Percentiles rank a stretch among this genome's conserved stretches.
phyloP scores from a whole-genome alignment of 257 asterid species.

The Gynochthodes officinalis region DNA sequence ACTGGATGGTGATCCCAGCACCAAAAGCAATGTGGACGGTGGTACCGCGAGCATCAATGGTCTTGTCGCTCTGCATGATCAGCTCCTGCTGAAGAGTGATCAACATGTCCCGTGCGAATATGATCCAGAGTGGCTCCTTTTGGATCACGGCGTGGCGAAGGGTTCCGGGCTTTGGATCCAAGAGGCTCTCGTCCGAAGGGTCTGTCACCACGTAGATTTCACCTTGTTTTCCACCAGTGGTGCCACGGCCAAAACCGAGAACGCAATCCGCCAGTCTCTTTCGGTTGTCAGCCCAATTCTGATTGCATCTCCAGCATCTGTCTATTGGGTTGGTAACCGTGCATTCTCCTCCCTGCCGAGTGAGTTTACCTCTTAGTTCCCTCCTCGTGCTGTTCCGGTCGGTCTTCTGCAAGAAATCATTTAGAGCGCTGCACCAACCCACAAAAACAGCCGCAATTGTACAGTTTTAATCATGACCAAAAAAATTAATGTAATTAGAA shows the following conservation, averaged over 20 bases:
- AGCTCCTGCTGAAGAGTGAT: slow-evolving; percentile 61
- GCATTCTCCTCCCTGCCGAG: slow-evolving; percentile 56
- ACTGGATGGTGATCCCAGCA: slow-evolving; percentile 71
- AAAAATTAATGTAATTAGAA: too few relatives aligned
- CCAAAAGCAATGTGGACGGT: slow-evolving; percentile 58
- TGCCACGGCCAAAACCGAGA: slow-evolving; percentile 58
- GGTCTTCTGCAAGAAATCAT: slow-evolving; percentile 19
- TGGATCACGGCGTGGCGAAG: slow-evolving; percentile 85
- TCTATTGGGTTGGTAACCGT: slow-evolving; percentile 70
- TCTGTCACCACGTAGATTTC: slow-evolving; percentile 53
- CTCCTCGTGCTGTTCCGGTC: slow-evolving; percentile 44
- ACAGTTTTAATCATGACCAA: too few relatives aligned
- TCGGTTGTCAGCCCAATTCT: slow-evolving; percentile 59
- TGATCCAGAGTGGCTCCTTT: slow-evolving; percentile 70
- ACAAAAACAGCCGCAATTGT: too few relatives aligned
- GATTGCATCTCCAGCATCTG: slow-evolving; percentile 79
- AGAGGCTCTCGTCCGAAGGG: slow-evolving; percentile 42
- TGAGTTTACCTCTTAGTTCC: slow-evolving; percentile 23
- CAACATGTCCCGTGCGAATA: slow-evolving; percentile 47
- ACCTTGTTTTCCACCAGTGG: slow-evolving; percentile 75
- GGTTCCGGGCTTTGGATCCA: slow-evolving; percentile 71
- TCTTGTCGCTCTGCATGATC: slow-evolving; percentile 61
- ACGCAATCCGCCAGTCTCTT: slow-evolving; percentile 69
- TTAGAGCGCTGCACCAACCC: slow-evolving; percentile 25
- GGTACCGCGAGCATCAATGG: slow-evolving; percentile 83